A percentile compares a stretch with the other conserved stretches of the same genome.
These are phyloP conservation scores for Lactifluus piperatus DNA, from an alignment of 768 basidiomycete genomes.

Conservation along the genomic window DNA sequence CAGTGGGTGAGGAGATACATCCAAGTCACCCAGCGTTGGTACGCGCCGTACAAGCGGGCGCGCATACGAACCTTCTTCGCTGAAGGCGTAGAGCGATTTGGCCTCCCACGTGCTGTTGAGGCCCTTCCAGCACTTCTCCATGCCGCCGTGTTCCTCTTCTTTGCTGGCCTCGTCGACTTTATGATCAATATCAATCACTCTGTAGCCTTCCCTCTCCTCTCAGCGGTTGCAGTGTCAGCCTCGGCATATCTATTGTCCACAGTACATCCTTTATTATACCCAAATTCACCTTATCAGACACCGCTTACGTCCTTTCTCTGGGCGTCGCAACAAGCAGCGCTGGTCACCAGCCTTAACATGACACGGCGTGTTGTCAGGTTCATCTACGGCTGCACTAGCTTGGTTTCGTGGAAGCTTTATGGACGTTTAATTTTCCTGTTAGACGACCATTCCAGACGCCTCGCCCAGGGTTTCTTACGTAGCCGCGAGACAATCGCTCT, in stretches of 20 bases:
- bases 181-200: constrained; percentile 8
- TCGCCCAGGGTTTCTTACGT: constrained; percentile 1
- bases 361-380: not conserved
- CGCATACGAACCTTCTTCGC: constrained; percentile 18
- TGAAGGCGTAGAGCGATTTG: constrained; percentile 14
- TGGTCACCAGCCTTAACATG: not conserved
- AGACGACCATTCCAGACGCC: not conserved
- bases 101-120: constrained; percentile 16
- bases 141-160: constrained; percentile 18
- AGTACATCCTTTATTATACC: constrained; percentile 6
- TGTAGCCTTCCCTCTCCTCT: constrained; percentile 9
- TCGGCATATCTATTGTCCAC: constrained; percentile 12
- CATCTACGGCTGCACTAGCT: not conserved
- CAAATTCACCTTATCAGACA: constrained; percentile 10
- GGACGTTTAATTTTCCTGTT: not conserved
- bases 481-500: constrained; percentile 3
- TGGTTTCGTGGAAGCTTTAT: constrained; percentile 4
- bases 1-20: constrained; percentile 18
- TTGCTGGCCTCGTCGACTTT: constrained; percentile 17
- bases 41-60: constrained; percentile 12
- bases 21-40: constrained; percentile 7
- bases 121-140: constrained; percentile 17
- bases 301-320: constrained; percentile 12
- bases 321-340: not conserved
- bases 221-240: constrained; percentile 4